Evolutionary conservation across 106 monocot genomes (phyloP), one percentile per base, ranked within the genome.

Genomic region (Dendrobium chrysotoxum): DNA sequence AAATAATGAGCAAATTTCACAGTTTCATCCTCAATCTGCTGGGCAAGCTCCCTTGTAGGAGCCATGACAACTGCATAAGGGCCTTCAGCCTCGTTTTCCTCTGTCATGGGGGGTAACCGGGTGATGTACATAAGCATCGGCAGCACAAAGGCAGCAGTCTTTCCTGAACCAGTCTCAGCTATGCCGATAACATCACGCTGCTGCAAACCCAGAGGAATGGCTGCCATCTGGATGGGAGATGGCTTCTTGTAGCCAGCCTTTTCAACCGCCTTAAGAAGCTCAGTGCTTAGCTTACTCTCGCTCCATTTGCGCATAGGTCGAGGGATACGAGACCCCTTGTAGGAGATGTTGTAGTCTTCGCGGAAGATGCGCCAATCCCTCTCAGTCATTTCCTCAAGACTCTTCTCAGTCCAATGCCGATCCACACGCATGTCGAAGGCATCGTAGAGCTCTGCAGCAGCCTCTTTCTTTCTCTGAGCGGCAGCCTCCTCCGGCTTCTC

Each of bases 61-160:
- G 98, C 98, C 94, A 98, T 94, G 44, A 98, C 98, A 13, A 98
- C 95, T 4, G 95, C 98, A 77, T 98, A 98, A 15, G 97, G 97
- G 1, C 97, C 97, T 72, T 98, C 95, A 12, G 94, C 90, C 57
- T 98, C 97, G 40, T 91, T 95, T 42, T 92, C 98, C 81, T 98
- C 95, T 10, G 55, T 95, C 87, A 98, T 92, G 12, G 98, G 98
- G 6, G 98, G 91, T 21, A 98, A 78, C 72, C 85, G 78, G 38
- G 91, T 89, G 28, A 98, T 98, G 61, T 98, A 98, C 11, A 88
- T 86, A 67, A 98, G 89, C 98, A 98, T 98, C 8, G 98, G 98
- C 47, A 98, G 85, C 23, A 98, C 95, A 74, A 98, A 98, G 23
- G 98, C 98, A 0, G 95, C 94, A 21, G 98, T 98, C 45, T 98